Evolutionary conservation across 768 basidiomycete species (phyloP), one percentile per base, ranked within the genome.

Genomic region (Leccinum fibrillosum): DNA sequence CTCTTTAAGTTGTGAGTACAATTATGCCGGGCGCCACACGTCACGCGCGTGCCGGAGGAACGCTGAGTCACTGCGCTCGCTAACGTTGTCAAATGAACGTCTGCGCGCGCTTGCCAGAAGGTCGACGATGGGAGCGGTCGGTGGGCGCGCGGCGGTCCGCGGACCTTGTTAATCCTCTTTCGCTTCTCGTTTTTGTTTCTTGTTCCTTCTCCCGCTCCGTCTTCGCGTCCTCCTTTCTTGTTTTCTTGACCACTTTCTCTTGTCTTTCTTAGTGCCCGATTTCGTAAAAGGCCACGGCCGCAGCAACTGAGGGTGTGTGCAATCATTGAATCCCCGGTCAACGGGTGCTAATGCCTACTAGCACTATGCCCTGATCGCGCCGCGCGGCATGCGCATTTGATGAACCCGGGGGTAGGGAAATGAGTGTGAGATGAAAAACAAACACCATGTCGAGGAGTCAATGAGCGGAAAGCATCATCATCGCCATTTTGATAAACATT

Each of bases 361-460:
- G 30, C 30, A 32, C 30, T 5, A 13, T 34, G 37, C 17, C 12
- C 37, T 17, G 37, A 39, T 39, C 4, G 17, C 10, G n/a, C 63
- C 23, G 66, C 57, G 56, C 56, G 52, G 57, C 35, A 15, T 49
- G 58, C 34, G 45, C 12, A 23, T 11, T 42, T 54, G 57, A 59
- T 42, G 12, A 23, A 49, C 39, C 32, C 23, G 5, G 42, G 10
- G 10, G n/a, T 42, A 42, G 8, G 39, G 34, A 32, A 37, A 15
- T 28, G 37, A 32, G 55, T 49, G 54, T 55, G 63, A 68, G 55
- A 67, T 66, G 66, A 69, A 69, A 26, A 21, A 49, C 17, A 39
- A 39, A 39, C 35, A 35, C 30, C 3, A 32, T 26, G 30, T 32
- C 10, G 30, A 32, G 28, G 30, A 32, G 30, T 32, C 30, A 32